A percentile compares a stretch with the other conserved stretches of the same genome.
Evolutionary conservation across 2,329 filamentous ascomycete species (phyloP).

Genomic region (Aaosphaeria arxii): DNA sequence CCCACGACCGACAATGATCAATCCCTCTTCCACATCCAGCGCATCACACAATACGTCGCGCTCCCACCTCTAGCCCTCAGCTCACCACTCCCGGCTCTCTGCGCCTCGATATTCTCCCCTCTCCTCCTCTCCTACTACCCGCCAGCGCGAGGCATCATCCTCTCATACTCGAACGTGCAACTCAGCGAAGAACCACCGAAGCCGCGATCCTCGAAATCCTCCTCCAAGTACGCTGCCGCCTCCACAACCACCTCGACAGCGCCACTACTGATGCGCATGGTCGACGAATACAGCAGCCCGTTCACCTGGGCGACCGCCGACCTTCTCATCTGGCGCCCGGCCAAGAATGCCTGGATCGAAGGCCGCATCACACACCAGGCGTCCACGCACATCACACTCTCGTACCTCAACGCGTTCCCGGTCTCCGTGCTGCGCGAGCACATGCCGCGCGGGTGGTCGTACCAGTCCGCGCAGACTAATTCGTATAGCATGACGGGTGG

Average conservation of each 20-base stretch:
- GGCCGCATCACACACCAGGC: constrained; percentile 83
- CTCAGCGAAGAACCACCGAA: constrained; percentile 59
- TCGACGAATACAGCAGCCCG: constrained; percentile 74
- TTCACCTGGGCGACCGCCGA: constrained; percentile 89
- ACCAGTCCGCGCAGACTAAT: constrained; percentile 41
- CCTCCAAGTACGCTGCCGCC: not conserved
- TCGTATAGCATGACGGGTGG: constrained; percentile 17
- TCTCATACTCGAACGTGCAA: constrained; percentile 68
- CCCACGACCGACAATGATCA: constrained; percentile 1
- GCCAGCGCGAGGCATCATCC: constrained; percentile 68
- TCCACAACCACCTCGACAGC: constrained; percentile 2
- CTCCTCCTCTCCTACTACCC: constrained; percentile 75
- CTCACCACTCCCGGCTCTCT: constrained; percentile 66
- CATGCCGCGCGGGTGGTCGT: constrained; percentile 76
- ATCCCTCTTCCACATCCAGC: constrained; percentile 69
- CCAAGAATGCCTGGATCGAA: constrained; percentile 69
- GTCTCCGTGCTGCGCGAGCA: constrained; percentile 76
- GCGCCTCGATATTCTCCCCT: constrained; percentile 71
- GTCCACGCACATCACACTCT: constrained; percentile 82
- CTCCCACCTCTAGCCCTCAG: constrained; percentile 69
- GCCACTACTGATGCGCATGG: constrained; percentile 18
- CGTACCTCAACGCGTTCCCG: constrained; percentile 90
- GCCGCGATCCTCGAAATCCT: not conserved
- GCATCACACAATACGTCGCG: constrained; percentile 75
- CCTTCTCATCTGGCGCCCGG: constrained; percentile 77